phyloP scores from a whole-genome alignment of 257 asterid genomes.

The Knoxia roxburghii region DNA sequence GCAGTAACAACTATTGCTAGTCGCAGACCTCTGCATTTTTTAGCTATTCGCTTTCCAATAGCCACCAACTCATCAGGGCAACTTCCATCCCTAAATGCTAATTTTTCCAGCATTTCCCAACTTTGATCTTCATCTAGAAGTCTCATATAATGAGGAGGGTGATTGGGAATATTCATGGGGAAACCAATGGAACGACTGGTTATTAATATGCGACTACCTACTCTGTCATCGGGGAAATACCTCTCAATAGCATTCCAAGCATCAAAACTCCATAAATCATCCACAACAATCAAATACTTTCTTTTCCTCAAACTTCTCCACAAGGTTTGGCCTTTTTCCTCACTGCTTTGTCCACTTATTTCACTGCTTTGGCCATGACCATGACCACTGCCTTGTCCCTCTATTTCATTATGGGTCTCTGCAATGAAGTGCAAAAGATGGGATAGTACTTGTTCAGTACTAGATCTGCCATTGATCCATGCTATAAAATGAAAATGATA shows the following conservation, averaged over 20 bases:
- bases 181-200: background rate
- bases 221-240: constrained; percentile 10
- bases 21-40: constrained; percentile 11
- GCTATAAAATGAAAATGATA: background rate
- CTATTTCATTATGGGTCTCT: background rate
- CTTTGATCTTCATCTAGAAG: background rate
- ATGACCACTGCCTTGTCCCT: background rate
- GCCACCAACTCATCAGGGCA: constrained; percentile 2
- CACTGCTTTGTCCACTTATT: background rate
- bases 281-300: constrained; percentile 1
- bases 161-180: background rate
- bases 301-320: background rate
- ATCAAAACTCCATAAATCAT: constrained; percentile 6
- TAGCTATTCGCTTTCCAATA: constrained; percentile 3
- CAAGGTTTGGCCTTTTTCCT: background rate
- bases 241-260: background rate
- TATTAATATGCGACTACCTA: constrained; percentile 4
- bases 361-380: background rate
- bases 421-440: background rate
- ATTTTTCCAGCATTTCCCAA: constrained; percentile 7
- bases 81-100: background rate
- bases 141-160: constrained; percentile 3
- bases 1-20: constrained; percentile 8
- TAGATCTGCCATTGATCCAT: constrained; percentile 3
- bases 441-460: background rate